These are phyloP conservation scores for Morella rubra DNA, from an alignment of 306 rosid species.

Conservation along the genomic window DNA sequence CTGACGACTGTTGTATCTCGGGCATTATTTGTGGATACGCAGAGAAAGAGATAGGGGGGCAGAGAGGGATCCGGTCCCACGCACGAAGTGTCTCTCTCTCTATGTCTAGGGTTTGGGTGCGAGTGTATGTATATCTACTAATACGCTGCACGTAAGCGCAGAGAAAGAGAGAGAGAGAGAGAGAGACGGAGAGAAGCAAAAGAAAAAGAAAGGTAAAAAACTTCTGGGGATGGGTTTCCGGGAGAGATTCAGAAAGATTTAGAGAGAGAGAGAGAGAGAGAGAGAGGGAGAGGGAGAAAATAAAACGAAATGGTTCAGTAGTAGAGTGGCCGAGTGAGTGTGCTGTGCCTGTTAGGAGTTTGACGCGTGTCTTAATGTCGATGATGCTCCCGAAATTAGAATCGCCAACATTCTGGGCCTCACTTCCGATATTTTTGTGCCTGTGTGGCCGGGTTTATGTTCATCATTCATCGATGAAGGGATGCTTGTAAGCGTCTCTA, in stretches of 20 bases:
- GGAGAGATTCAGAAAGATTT: background rate
- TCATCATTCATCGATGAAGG: too few relatives aligned
- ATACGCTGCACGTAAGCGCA: too few relatives aligned
- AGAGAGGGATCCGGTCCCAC: background rate
- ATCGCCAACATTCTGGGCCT: too few relatives aligned
- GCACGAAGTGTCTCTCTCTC: slow-evolving; percentile 3
- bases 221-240: too few relatives aligned
- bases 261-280: background rate
- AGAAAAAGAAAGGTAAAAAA: too few relatives aligned
- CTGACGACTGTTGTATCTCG: background rate
- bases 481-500: too few relatives aligned
- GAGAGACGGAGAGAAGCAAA: too few relatives aligned
- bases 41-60: background rate
- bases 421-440: too few relatives aligned
- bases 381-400: too few relatives aligned
- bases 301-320: background rate
- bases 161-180: too few relatives aligned
- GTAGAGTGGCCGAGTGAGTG: slow-evolving; percentile 3
- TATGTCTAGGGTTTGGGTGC: background rate
- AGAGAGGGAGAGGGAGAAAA: background rate
- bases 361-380: slow-evolving; percentile 16
- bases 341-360: background rate
- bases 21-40: slow-evolving; percentile 6
- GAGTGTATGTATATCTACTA: background rate
- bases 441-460: too few relatives aligned